Conservation (phyloP, 1,284 basidiomycete species). For the Ceratobasidium sp. region DNA sequence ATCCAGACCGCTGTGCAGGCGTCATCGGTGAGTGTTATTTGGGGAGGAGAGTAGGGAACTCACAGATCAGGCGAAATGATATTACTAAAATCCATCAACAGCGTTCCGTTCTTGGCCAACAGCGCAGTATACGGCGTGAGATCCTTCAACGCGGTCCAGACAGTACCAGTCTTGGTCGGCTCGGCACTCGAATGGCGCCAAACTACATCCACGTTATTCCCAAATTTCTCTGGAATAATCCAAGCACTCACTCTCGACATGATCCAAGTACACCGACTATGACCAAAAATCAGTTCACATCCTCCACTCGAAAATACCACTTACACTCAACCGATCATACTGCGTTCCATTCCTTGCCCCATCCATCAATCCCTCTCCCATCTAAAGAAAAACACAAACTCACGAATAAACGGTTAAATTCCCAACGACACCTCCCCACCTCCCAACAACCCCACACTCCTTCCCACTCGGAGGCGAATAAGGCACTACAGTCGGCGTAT, state of each 20-base stretch:
- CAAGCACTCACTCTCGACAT: constrained; percentile 46
- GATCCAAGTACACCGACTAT: constrained; percentile 45
- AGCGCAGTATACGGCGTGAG: constrained; percentile 48
- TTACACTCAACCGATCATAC: constrained; percentile 50
- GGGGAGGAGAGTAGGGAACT: background rate
- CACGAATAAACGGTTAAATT: constrained; percentile 45
- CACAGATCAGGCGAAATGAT: constrained; percentile 43
- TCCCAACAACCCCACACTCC: constrained; percentile 31
- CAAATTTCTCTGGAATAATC: background rate
- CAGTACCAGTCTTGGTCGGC: constrained; percentile 50
- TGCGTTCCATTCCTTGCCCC: constrained; percentile 49
- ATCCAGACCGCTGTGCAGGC: constrained; percentile 32
- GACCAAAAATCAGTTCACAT: background rate
- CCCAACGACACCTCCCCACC: constrained; percentile 42
- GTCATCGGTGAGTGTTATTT: constrained; percentile 16
- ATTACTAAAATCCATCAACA: constrained; percentile 46
- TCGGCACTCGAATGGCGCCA: constrained; percentile 52
- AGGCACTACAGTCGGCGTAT: constrained; percentile 37
- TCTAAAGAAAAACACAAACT: constrained; percentile 5
- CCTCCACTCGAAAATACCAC: background rate
- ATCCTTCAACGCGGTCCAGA: constrained; percentile 50
- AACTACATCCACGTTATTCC: constrained; percentile 38
- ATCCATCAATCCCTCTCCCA: background rate
- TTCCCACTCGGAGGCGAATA: constrained; percentile 38
- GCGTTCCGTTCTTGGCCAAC: constrained; percentile 43